Percentiles rank a stretch among this genome's conserved stretches.
Evolutionary conservation across 257 asterid genomes (phyloP).

Genomic region (Pogostemon cablin): DNA sequence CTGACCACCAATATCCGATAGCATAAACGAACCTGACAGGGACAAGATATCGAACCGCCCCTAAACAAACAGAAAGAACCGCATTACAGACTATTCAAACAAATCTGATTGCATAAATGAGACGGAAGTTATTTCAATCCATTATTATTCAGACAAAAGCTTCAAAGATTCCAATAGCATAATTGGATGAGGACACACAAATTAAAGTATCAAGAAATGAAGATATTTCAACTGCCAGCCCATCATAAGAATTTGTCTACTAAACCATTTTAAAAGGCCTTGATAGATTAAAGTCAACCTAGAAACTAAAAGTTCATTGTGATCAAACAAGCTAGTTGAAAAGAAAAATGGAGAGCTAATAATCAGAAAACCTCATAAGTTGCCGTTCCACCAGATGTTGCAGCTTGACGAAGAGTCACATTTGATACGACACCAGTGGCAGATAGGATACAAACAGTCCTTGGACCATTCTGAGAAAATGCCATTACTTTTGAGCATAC

Average conservation of each 20-base stretch:
- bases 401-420: slow-evolving; percentile 58
- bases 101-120: background rate
- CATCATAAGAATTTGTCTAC: background rate
- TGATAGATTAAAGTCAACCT: background rate
- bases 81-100: slow-evolving; percentile 7
- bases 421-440: slow-evolving; percentile 61
- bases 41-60: slow-evolving; percentile 64
- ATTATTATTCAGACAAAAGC: background rate
- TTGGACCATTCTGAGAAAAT: slow-evolving; percentile 59
- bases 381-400: slow-evolving; percentile 65
- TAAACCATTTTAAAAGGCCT: slow-evolving; percentile 5
- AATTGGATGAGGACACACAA: slow-evolving; percentile 3
- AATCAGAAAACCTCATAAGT: slow-evolving; percentile 57
- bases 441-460: slow-evolving; percentile 59
- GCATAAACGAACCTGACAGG: slow-evolving; percentile 63
- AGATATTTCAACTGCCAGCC: background rate
- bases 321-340: background rate
- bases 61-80: slow-evolving; percentile 32
- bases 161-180: background rate
- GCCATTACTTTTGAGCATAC: slow-evolving; percentile 61
- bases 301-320: slow-evolving; percentile 15
- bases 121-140: slow-evolving; percentile 12
- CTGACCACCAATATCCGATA: slow-evolving; percentile 56
- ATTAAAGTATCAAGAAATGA: background rate
- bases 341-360: background rate